These are phyloP conservation scores for Tetrapisispora iriomotensis DNA, from an alignment of 805 yeast genomes.

Conservation along the genomic window DNA sequence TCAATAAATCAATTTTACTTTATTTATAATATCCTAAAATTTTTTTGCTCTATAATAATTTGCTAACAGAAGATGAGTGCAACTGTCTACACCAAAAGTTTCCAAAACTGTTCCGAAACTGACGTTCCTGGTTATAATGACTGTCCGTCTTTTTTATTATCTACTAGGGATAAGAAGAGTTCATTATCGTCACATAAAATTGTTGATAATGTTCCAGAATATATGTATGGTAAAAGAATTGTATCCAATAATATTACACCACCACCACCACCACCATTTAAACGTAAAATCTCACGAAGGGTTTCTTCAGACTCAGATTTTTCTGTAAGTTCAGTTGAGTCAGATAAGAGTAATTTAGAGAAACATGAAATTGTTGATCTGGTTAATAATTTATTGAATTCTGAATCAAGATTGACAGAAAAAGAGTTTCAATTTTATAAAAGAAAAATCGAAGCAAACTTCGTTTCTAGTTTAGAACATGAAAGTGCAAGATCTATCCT, in stretches of 20 bases:
- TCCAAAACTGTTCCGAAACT: constrained; percentile 34
- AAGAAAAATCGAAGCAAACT: constrained; percentile 30
- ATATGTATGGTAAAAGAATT: constrained; percentile 4
- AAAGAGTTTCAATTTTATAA: constrained; percentile 37
- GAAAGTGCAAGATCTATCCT: constrained; percentile 24
- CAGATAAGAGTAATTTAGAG: not conserved
- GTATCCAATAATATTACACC: not conserved
- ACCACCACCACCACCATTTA: constrained; percentile 6
- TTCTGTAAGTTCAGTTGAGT: constrained; percentile 1
- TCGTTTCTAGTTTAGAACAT: constrained; percentile 21
- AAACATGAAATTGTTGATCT: constrained; percentile 15
- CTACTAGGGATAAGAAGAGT: not conserved
- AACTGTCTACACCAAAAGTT: constrained; percentile 16
- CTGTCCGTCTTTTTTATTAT: constrained; percentile 29
- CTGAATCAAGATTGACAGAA: constrained; percentile 29
- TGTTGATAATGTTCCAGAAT: constrained; percentile 3
- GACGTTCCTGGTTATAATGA: constrained; percentile 37
- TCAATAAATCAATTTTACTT: no score
- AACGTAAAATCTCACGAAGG: constrained; percentile 2
- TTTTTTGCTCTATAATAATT: no score
- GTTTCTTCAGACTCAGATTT: not conserved
- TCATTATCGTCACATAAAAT: not conserved
- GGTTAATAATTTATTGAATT: constrained; percentile 20
- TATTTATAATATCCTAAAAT: no score
- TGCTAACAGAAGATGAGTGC: constrained; percentile 2